Evolutionary conservation across 2,329 filamentous ascomycete species (phyloP).

Genomic region (Cucurbitaria berberidis): DNA sequence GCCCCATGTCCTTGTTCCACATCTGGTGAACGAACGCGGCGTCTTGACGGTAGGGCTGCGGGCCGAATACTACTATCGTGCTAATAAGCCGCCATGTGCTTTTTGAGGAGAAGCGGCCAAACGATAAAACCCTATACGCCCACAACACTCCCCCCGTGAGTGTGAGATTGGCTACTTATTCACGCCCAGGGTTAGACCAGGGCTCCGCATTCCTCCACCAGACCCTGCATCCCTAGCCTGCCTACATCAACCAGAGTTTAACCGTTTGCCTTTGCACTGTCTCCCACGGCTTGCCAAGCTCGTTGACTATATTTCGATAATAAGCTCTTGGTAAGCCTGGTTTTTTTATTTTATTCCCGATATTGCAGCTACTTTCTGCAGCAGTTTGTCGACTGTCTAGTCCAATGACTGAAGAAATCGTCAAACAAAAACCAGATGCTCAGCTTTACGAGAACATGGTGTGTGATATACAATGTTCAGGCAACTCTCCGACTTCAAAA

Average conservation of each 20-base stretch:
- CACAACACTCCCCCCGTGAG: too few relatives aligned
- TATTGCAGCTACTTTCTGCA: conserved; percentile 5
- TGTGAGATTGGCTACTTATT: not conserved
- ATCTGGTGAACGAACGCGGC: conserved; percentile 1
- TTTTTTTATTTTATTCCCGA: conserved; percentile 34
- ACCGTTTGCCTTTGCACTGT: conserved; percentile 18
- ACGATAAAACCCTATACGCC: not conserved
- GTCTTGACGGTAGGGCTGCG: conserved; percentile 7
- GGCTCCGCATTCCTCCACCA: conserved; percentile 18
- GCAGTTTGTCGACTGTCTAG: conserved; percentile 1
- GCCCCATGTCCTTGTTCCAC: conserved; percentile 6
- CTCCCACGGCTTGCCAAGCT: conserved; percentile 17
- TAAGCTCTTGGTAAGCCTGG: conserved; percentile 12
- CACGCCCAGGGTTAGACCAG: not conserved
- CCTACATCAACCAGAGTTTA: conserved; percentile 24
- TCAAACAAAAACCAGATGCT: conserved; percentile 25
- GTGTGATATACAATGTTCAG: conserved; percentile 8
- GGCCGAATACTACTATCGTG: conserved; percentile 1
- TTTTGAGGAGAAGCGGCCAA: not conserved
- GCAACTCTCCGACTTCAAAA: conserved; percentile 11
- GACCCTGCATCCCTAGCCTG: conserved; percentile 30
- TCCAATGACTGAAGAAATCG: conserved; percentile 21
- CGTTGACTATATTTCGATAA: conserved; percentile 17
- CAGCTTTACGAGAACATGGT: conserved; percentile 26
- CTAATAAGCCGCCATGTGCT: not conserved